Base-by-base conservation (phyloP, 2,329 filamentous ascomycete species). In the Neonectria sp. region DNA sequence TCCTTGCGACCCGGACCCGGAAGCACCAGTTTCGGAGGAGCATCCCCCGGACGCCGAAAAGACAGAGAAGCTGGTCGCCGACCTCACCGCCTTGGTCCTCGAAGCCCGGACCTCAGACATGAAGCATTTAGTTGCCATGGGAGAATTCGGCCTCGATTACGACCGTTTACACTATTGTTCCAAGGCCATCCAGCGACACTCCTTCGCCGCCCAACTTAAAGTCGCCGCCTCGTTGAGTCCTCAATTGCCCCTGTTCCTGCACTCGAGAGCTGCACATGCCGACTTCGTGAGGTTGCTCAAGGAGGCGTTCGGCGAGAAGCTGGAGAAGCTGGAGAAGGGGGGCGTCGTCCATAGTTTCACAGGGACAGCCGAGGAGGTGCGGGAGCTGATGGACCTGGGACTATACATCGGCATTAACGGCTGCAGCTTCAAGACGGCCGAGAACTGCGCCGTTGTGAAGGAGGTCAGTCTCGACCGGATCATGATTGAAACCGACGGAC, bases 291-390 rank as follows among this genome's bases (percentile, higher is more conserved):
- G 85, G 1, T 80, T 97, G 9, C 82, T 99, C 9, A 87, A 87
- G 55, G 85, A 78, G 1, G 84, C 85, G 11, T 90, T 89, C 68
- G 88, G 88, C 12, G 76, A 87, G 3, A 83, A 84, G 56, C 85
- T 95, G 3, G 88, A 91, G 69, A 84, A 85, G 63, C 83, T 98
- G 15, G 90, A 92, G 25, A 92, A 88, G 74, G 89, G 91, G 21
- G 96, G 93, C 15, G 90, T 98, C 17, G 96, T 99, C 60, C 96
- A 99, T 82, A 95, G 92, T 77, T 99, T 99, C 76, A 99, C 96
- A 0, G 96, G 96, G 3, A 94, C 94, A 0, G 81, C 90, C 15
- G 93, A 92, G 62, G 96, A 97, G 82, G 95, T 97, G 92, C 83
- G 87, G 63, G 89, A 93, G 71, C 83, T 98, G 62, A 90, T 97